These are phyloP conservation scores for Gliomastix tumulicola DNA, from an alignment of 2,329 filamentous ascomycete species.

Conservation along the genomic window DNA sequence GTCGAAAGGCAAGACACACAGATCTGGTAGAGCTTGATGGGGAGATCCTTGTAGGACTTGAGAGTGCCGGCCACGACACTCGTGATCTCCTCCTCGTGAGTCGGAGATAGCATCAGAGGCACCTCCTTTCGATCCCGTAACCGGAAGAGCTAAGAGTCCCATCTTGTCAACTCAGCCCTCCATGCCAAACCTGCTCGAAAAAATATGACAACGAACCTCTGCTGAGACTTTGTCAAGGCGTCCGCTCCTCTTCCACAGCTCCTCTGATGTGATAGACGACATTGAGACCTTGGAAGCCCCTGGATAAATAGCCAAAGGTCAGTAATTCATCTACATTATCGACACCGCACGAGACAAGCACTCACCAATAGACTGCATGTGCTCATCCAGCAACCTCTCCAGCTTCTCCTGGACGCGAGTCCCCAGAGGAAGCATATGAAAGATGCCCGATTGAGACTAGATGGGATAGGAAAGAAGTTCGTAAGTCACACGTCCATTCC, in stretches of 20 bases:
- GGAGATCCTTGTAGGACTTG: slow-evolving; percentile 79
- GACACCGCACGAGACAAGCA: not conserved
- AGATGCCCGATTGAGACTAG: slow-evolving; percentile 80
- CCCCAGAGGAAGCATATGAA: slow-evolving; percentile 85
- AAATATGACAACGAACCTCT: slow-evolving; percentile 55
- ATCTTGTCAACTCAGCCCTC: slow-evolving; percentile 8
- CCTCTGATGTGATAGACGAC: slow-evolving; percentile 79
- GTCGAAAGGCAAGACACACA: slow-evolving; percentile 40
- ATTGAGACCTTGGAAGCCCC: slow-evolving; percentile 76
- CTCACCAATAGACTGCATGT: slow-evolving; percentile 71
- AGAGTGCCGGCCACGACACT: slow-evolving; percentile 64
- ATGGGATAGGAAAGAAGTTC: slow-evolving; percentile 3
- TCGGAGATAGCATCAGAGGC: slow-evolving; percentile 75
- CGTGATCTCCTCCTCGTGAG: slow-evolving; percentile 96
- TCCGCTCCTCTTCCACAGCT: slow-evolving; percentile 78
- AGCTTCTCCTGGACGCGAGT: slow-evolving; percentile 83
- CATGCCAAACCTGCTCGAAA: not conserved
- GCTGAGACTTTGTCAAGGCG: slow-evolving; percentile 64
- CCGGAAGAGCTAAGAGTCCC: slow-evolving; percentile 59
- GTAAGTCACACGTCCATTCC: not conserved
- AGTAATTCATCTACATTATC: not conserved
- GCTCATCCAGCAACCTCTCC: slow-evolving; percentile 75
- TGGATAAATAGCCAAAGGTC: slow-evolving; percentile 15
- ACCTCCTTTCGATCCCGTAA: slow-evolving; percentile 72
- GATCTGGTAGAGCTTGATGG: slow-evolving; percentile 84